Evolutionary conservation across 352 stramenopile species (phyloP), one percentile per base, ranked within the genome.

Genomic region (Porosira glacialis): DNA sequence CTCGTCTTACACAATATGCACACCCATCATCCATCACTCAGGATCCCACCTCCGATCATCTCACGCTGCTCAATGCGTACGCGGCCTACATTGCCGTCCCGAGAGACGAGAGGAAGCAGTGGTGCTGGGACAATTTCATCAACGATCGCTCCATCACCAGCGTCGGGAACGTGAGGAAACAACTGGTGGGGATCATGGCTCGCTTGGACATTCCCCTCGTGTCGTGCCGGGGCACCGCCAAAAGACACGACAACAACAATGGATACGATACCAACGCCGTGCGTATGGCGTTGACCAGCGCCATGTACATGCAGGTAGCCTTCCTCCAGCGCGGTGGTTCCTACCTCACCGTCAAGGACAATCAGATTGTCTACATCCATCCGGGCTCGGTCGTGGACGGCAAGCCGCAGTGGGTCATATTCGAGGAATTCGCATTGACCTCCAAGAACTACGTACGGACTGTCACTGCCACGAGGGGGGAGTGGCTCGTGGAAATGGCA

Each of bases 321-420:
- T 95, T 97, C 76, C 75, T 92, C 1, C 88, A 96, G 73, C 72
- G 83, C 28, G 72, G 88, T 28, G 95, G 95, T 43, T 89, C 95
- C 58, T 99, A 99, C 83, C 81, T 98, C 27, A 99, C 97, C 3
- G 93, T 98, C 41, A 99, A 99, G 83, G 96, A 99, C 80, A 98
- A 99, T 81, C 96, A 99, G 80, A 89, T 97, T 7, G 96, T 99
- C 30, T 89, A 95, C 51, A 84, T 99, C 55, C 96, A 99, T 81
- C 96, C 96, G 15, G 95, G 93, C n/a, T 97, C 93, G 30, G 93
- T 97, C 44, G 80, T 99, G 0, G 92, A 97, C 67, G 90, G 93
- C 72, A 97, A 97, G 80, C 95, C 96, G 27, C 92, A 97, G 50
- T 99, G 96, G 96, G 95, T 59, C 45, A 47, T 98, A 31, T 95